Percentiles rank a stretch among this genome's conserved stretches.
Conservation (phyloP, 2,329 filamentous ascomycete species). For the Aureobasidium sp. region DNA sequence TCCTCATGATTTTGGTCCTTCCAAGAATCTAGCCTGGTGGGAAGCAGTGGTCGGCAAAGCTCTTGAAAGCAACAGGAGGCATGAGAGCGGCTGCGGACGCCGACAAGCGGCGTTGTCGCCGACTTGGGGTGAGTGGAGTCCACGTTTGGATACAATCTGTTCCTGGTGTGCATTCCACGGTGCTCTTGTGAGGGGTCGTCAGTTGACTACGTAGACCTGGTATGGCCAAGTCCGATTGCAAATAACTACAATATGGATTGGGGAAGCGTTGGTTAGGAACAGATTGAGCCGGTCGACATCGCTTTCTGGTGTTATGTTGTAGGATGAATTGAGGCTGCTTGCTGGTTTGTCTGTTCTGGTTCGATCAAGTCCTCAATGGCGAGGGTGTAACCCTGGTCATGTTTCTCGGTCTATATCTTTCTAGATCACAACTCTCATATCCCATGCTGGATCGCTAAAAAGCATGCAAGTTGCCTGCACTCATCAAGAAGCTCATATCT, state of each 20-base stretch:
- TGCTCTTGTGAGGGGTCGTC: background rate
- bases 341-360: constrained; percentile 8
- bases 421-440: too few species aligned
- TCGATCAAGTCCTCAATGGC: too few species aligned
- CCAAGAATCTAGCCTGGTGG: too few species aligned
- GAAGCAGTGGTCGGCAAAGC: background rate
- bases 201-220: too few species aligned
- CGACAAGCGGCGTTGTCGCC: background rate
- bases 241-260: constrained; percentile 40
- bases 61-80: background rate
- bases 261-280: constrained; percentile 41
- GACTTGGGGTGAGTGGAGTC: background rate
- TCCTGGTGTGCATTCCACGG: background rate
- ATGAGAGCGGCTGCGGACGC: background rate
- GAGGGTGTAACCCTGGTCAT: too few species aligned
- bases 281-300: constrained; percentile 41
- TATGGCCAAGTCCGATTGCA: too few species aligned
- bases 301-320: constrained; percentile 36
- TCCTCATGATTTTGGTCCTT: background rate
- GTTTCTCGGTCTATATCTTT: too few species aligned
- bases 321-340: constrained; percentile 30
- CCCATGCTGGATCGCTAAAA: too few species aligned
- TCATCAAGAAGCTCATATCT: too few species aligned
- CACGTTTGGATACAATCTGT: background rate
- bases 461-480: too few species aligned